A percentile compares a stretch with the other conserved stretches of the same genome.
Conservation (phyloP, 257 asterid species). For the Gentiana straminea region DNA sequence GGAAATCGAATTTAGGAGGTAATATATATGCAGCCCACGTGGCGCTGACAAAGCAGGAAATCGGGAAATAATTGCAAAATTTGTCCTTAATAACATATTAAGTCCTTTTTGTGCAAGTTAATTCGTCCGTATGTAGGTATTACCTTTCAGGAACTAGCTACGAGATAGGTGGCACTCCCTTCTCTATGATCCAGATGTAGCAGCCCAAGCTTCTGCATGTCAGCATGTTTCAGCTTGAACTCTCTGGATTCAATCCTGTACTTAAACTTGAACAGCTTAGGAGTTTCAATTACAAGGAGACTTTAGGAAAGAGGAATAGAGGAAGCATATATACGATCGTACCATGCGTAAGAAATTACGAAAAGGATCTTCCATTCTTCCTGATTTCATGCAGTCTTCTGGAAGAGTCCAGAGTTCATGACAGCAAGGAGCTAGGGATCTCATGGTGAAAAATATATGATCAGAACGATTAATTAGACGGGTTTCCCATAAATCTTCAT, state of each 20-base stretch:
- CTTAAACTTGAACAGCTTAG: conserved; percentile 35
- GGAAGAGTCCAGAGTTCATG: conserved; percentile 37
- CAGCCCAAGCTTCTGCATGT: conserved; percentile 60
- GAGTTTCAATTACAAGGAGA: conserved; percentile 41
- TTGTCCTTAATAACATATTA: too few species aligned
- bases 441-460: conserved; percentile 30
- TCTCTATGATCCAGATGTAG: conserved; percentile 72
- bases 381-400: conserved; percentile 48
- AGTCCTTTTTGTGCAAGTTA: too few species aligned
- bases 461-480: conserved; percentile 39
- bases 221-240: conserved; percentile 67
- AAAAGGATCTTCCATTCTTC: conserved; percentile 40
- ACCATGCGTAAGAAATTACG: conserved; percentile 70
- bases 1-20: too few species aligned
- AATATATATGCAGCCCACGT: too few species aligned
- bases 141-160: conserved; percentile 57
- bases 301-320: conserved; percentile 53
- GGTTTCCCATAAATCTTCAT: conserved; percentile 23
- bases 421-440: conserved; percentile 31
- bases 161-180: conserved; percentile 76
- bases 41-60: too few species aligned
- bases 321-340: conserved; percentile 60
- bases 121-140: neutral
- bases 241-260: conserved; percentile 52
- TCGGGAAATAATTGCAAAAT: too few species aligned